Evolutionary conservation across 495 filamentous ascomycete species (phyloP), one percentile per base, ranked within the genome.

Genomic region (Talaromyces adpressus): DNA sequence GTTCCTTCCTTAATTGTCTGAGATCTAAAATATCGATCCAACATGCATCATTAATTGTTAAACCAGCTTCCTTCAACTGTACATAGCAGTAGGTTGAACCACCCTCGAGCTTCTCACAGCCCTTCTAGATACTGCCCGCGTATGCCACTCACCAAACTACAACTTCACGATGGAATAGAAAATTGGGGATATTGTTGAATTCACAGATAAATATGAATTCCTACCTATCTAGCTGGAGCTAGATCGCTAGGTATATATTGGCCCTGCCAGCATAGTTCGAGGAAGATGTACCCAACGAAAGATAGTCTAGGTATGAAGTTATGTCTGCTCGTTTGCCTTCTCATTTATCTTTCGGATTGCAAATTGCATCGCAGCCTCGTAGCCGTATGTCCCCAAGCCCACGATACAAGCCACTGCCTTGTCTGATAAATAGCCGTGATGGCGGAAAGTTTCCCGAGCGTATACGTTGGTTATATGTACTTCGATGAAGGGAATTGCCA

Each of bases 401-500:
- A 84, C 87, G 66, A 91, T 85, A 41, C 89, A 81, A 0, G 81
- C 87, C 53, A 79, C 78, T 12, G 88, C 88, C 75, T 88, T 90
- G 72, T 91, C 88, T 66, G 82, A 85, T 47, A 91, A 78, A 67
- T 85, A 90, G 61, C 84, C 87, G 52, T 88, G 84, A 63, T 85
- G 78, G 63, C 87, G 76, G 65, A 78, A 91, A 8, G 77, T 65
- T 76, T 89, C 87, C 11, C 88, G 70, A 57, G 81, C 81, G 72
- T 91, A 86, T 7, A 90, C 80, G 72, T 91, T 90, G 51, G 73
- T 85, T 59, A 89, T 81, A 72, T 91, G 88, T 14, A 89, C 67
- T 77, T 91, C 89, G 39, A 91, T 79, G 64, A 91, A 91, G 0
- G 88, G 87, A 25, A 89, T 85, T 7, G 68, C 73, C 0, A 89